Evolutionary conservation across 1,284 basidiomycete genomes (phyloP).

Genomic region (Trametes polyzona): DNA sequence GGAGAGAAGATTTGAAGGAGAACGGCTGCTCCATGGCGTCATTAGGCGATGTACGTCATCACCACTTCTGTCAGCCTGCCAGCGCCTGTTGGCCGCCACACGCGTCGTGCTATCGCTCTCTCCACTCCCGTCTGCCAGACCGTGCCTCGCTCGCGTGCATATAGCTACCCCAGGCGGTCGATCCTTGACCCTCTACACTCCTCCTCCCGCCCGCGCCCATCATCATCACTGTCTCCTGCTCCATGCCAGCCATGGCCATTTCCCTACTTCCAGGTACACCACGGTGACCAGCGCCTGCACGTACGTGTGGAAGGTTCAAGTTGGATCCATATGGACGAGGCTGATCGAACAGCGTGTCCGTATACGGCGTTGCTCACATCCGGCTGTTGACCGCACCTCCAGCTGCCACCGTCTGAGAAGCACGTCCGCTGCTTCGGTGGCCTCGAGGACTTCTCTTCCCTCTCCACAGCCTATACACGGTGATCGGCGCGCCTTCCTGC

Average conservation of each 20-base stretch:
- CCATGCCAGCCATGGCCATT: neutral
- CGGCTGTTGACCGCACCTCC: neutral
- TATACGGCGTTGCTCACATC: neutral
- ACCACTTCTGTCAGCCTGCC: constrained; percentile 9
- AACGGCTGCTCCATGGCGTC: constrained; percentile 25
- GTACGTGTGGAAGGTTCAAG: too few relatives aligned
- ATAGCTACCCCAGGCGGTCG: neutral
- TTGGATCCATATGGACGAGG: too few relatives aligned
- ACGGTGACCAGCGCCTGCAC: too few relatives aligned
- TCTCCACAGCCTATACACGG: neutral
- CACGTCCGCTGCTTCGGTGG: neutral
- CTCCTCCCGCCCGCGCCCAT: constrained; percentile 1
- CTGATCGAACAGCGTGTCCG: too few relatives aligned
- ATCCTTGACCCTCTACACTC: constrained; percentile 6
- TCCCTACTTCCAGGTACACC: too few relatives aligned
- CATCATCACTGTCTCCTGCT: neutral
- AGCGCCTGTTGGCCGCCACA: constrained; percentile 1
- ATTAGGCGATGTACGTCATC: constrained; percentile 25
- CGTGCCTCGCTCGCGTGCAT: neutral
- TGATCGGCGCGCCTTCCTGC: constrained; percentile 8
- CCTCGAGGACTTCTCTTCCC: constrained; percentile 4
- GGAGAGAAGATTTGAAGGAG: constrained; percentile 21
- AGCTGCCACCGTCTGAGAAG: neutral
- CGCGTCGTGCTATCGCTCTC: neutral
- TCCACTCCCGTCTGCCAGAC: neutral